Evolutionary conservation across 495 filamentous ascomycete genomes (phyloP).

Genomic region (Mytilinidion resinicola): DNA sequence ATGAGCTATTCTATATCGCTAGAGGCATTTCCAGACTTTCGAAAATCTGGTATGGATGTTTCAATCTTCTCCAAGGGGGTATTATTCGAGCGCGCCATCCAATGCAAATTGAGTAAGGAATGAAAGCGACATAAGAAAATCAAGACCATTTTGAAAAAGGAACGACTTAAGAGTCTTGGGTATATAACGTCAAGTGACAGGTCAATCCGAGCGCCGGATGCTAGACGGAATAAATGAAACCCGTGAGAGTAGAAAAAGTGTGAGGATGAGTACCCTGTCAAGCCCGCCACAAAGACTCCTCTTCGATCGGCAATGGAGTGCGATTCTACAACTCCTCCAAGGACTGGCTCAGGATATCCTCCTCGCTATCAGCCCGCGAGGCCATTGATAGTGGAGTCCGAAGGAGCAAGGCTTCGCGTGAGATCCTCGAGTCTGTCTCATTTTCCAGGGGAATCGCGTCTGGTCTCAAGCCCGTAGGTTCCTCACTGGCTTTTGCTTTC

Average conservation of each 20-base stretch:
- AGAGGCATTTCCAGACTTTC: too few species aligned
- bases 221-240: not conserved
- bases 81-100: not conserved
- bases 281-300: constrained; percentile 30
- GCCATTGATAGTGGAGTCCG: constrained; percentile 18
- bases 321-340: constrained; percentile 12
- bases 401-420: constrained; percentile 12
- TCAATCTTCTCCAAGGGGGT: not conserved
- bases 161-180: not conserved
- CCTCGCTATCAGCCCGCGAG: constrained; percentile 10
- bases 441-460: constrained; percentile 9
- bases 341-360: constrained; percentile 20
- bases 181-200: not conserved
- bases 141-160: not conserved
- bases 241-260: not conserved
- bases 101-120: not conserved
- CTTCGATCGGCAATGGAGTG: constrained; percentile 31
- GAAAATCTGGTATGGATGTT: too few species aligned
- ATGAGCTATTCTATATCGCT: too few species aligned
- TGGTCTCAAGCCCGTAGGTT: not conserved
- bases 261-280: constrained; percentile 6
- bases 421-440: constrained; percentile 7
- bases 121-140: not conserved
- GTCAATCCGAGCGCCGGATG: not conserved
- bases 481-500: not conserved